Conservation (phyloP, 2,329 filamentous ascomycete species). For the Diaporthe vexans region DNA sequence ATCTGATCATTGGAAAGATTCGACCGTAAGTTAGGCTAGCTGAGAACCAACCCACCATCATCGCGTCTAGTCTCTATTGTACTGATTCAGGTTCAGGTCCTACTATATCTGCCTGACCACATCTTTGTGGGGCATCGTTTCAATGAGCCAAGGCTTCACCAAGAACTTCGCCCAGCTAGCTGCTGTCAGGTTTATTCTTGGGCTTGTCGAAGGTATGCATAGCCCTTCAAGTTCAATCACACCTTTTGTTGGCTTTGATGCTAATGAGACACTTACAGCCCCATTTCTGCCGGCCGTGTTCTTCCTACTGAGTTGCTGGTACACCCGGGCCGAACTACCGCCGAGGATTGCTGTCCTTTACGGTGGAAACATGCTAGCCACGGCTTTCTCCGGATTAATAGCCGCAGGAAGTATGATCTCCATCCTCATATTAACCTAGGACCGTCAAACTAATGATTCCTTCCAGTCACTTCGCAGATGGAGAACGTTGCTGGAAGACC, state of each 20-base stretch:
- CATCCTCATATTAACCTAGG: neutral
- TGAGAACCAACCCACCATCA: neutral
- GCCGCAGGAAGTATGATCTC: slow-evolving; percentile 41
- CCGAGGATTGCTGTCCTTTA: slow-evolving; percentile 53
- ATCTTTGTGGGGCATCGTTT: slow-evolving; percentile 47
- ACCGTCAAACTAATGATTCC: neutral
- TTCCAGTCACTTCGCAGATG: slow-evolving; percentile 11
- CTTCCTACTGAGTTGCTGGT: slow-evolving; percentile 51
- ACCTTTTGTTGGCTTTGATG: neutral
- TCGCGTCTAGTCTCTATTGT: accelerated
- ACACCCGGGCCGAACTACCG: slow-evolving; percentile 57
- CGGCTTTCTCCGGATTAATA: slow-evolving; percentile 54
- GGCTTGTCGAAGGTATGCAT: slow-evolving; percentile 5
- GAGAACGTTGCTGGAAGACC: neutral
- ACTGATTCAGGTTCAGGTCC: neutral
- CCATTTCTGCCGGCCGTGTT: slow-evolving; percentile 14
- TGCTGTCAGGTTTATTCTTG: slow-evolving; percentile 43
- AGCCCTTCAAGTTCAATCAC: neutral
- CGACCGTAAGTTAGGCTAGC: neutral
- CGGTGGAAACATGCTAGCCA: slow-evolving; percentile 52
- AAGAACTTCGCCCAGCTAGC: slow-evolving; percentile 44
- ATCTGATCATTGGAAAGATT: slow-evolving; percentile 6
- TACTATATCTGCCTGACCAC: slow-evolving; percentile 45
- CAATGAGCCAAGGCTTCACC: slow-evolving; percentile 51
- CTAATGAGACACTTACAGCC: neutral